phyloP scores from a whole-genome alignment of 768 basidiomycete species.

The Boletus insuetus region DNA sequence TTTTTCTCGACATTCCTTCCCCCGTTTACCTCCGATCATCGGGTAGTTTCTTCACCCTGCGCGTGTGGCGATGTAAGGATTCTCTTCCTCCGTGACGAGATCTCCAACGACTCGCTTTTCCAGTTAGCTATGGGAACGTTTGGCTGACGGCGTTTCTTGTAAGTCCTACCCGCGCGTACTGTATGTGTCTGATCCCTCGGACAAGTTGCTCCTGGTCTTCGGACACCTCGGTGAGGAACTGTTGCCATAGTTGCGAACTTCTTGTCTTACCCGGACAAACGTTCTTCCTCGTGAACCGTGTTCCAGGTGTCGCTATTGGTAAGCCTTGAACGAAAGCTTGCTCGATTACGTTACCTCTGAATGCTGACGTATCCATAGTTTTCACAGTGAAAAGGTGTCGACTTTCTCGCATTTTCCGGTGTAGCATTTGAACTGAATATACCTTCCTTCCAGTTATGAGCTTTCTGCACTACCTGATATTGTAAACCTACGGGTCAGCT shows the following conservation, averaged over 20 bases:
- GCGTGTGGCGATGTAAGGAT: conserved; percentile 59
- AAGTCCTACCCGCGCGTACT: conserved; percentile 13
- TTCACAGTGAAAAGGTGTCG: conserved; percentile 45
- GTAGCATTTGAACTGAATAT: not conserved
- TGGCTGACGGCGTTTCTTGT: conserved; percentile 47
- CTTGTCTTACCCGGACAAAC: not conserved
- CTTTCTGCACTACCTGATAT: conserved; percentile 44
- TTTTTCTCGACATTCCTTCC: not conserved
- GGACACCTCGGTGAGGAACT: conserved; percentile 48
- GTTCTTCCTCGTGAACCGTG: not conserved
- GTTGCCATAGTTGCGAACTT: not conserved
- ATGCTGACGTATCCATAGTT: conserved; percentile 26
- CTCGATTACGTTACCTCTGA: not conserved
- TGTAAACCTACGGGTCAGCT: conserved; percentile 43
- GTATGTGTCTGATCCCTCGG: not conserved
- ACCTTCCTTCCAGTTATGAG: conserved; percentile 33
- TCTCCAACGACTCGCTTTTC: not conserved
- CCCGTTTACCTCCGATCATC: not conserved
- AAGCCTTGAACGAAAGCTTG: conserved; percentile 8
- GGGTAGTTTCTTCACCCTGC: conserved; percentile 51
- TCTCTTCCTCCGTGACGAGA: conserved; percentile 5
- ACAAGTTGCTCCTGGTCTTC: conserved; percentile 44
- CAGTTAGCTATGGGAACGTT: conserved; percentile 56
- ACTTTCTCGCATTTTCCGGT: not conserved
- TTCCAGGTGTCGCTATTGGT: conserved; percentile 40